A percentile compares a stretch with the other conserved stretches of the same genome.
phyloP scores from a whole-genome alignment of 495 filamentous ascomycete genomes.

The Talaromyces stipitatus region DNA sequence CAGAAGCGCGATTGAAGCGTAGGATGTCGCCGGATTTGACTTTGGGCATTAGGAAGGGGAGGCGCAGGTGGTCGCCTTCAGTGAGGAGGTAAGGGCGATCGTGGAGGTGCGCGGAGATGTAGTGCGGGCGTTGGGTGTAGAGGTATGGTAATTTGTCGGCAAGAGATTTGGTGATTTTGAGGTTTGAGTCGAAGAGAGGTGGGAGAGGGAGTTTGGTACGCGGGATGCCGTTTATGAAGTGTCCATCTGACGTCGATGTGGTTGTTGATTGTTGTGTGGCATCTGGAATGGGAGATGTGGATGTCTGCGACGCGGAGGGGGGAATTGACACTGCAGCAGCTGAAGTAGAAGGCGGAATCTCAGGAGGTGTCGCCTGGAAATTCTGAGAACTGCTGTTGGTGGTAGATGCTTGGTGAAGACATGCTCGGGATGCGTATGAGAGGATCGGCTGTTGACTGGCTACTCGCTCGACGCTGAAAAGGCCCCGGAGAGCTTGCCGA shows the following conservation, averaged over 20 bases:
- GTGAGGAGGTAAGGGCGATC: constrained; percentile 86
- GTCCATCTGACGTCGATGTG: constrained; percentile 9
- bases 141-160: constrained; percentile 68
- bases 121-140: constrained; percentile 70
- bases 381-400: constrained; percentile 14
- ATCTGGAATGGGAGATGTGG: constrained; percentile 1
- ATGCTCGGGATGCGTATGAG: constrained; percentile 30
- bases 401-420: constrained; percentile 18
- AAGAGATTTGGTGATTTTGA: constrained; percentile 48
- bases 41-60: constrained; percentile 88
- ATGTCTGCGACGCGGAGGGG: constrained; percentile 9
- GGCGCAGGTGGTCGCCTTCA: constrained; percentile 72
- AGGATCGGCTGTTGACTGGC: constrained; percentile 23
- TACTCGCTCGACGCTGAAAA: constrained; percentile 28
- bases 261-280: not conserved
- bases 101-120: constrained; percentile 82
- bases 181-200: constrained; percentile 27
- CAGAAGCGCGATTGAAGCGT: constrained; percentile 73
- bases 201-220: constrained; percentile 25
- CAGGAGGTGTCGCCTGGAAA: constrained; percentile 15
- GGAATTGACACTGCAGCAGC: constrained; percentile 22
- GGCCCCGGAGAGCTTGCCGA: constrained; percentile 29
- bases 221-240: constrained; percentile 16
- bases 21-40: constrained; percentile 77
- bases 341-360: constrained; percentile 22